Base-by-base conservation (phyloP, 192 early-diverging fungal genomes). In the Coemansia sp. region DNA sequence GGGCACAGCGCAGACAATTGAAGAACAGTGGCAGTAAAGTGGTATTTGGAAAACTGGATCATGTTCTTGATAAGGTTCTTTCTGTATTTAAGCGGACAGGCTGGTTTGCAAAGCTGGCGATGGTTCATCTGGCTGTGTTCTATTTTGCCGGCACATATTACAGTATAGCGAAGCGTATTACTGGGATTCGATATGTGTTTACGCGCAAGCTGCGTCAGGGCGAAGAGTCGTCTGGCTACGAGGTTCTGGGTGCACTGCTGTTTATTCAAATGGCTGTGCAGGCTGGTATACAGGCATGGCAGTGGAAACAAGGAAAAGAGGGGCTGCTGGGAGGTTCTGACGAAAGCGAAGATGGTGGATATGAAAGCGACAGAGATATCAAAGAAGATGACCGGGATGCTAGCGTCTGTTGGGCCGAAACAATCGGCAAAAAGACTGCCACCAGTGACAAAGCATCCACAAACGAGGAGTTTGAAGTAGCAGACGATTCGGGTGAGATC, bases 131-230 rank as follows among this genome's bases (percentile, higher is more conserved):
- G 65, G 92, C 89, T 5, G 66, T 94, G 18, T 98, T 98, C 80
- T 98, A 98, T 74, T 91, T 96, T 69, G 75, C 85, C 61, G 94
- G 94, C 15, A 83, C 88, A 0, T 95, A 91, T 69, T 95, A 98
- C 68, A 79, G 85, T 42, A 63, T 95, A 39, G 87, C 96, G 0
- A 94, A 95, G 68, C 86, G 96, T 16, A 41, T 93, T 21, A 73
- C 90, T 7, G 89, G 92, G 1, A 86, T 94, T 40, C 89, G 92
- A 39, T 96, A 96, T 69, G 92, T 93, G 43, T 90, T 95, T 67
- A 87, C 90, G 18, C 88, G 94, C 22, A 85, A 88, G 69, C 78
- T 94, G 55, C 77, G 88, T 8, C 88, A 86, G 36, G 86, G 88
- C 19, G 93, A 98, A 72, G 83, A 90, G 49, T 81, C 79, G 18